phyloP scores from a whole-genome alignment of 257 asterid species.

The Jaltomata sinuosa region DNA sequence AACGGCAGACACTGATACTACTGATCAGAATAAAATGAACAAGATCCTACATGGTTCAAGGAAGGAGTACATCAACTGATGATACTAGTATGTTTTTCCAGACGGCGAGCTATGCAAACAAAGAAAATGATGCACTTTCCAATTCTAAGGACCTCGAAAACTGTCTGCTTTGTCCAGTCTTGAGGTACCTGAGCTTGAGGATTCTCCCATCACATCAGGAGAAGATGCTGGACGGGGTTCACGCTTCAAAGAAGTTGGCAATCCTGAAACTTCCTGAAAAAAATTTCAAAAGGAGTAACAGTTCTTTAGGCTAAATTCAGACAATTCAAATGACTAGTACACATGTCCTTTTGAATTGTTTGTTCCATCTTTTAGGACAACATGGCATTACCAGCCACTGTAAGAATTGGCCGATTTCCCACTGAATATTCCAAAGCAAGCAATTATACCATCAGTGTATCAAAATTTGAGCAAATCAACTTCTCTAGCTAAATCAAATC shows the following conservation, averaged over 20 bases:
- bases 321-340: background rate
- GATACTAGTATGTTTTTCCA: background rate
- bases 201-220: conserved; percentile 62
- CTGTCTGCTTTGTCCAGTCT: conserved; percentile 59
- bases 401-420: background rate
- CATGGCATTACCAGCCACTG: background rate
- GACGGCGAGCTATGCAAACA: background rate
- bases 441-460: background rate
- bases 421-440: background rate
- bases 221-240: conserved; percentile 38
- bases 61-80: background rate
- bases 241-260: conserved; percentile 68
- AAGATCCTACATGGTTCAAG: background rate
- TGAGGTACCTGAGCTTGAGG: conserved; percentile 77
- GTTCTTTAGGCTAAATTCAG: background rate
- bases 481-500: background rate
- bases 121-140: background rate
- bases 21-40: background rate
- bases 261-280: conserved; percentile 71
- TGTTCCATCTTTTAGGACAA: background rate
- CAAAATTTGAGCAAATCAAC: background rate
- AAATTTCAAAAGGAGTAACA: background rate
- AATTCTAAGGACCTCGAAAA: conserved; percentile 32
- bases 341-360: background rate
- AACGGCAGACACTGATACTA: background rate